Percentiles rank a stretch among this genome's conserved stretches.
These are phyloP conservation scores for Ramichloridium luteum DNA, from an alignment of 2,329 filamentous ascomycete species.

Conservation along the genomic window DNA sequence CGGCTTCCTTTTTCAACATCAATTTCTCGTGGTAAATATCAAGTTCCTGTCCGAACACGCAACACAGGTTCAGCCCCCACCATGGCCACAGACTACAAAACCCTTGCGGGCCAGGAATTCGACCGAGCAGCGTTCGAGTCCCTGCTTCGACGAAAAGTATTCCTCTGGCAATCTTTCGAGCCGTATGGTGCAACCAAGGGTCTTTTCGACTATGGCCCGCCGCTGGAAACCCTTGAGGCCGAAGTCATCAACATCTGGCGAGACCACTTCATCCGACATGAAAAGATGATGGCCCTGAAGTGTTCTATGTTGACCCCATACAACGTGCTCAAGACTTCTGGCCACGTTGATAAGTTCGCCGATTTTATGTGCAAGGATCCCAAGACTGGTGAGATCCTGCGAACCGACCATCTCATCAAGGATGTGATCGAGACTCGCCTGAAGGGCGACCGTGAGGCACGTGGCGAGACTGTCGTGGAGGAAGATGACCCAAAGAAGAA, in stretches of 20 bases:
- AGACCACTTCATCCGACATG: conserved; percentile 85
- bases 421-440: conserved; percentile 78
- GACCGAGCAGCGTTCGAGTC: conserved; percentile 72
- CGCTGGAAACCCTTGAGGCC: conserved; percentile 72
- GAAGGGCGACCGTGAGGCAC: conserved; percentile 84
- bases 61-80: conserved; percentile 28
- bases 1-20: conserved; percentile 9
- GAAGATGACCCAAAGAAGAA: conserved; percentile 75
- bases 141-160: conserved; percentile 75
- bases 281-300: conserved; percentile 92
- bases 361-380: conserved; percentile 93
- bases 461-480: conserved; percentile 64
- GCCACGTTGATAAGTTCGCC: conserved; percentile 95
- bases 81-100: conserved; percentile 55
- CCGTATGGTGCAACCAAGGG: conserved; percentile 50
- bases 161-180: conserved; percentile 93
- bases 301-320: conserved; percentile 89
- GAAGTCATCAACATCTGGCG: conserved; percentile 83
- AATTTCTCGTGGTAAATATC: conserved; percentile 12
- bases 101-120: conserved; percentile 79
- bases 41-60: conserved; percentile 19
- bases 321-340: conserved; percentile 81
- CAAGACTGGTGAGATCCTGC: conserved; percentile 91
- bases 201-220: conserved; percentile 87
- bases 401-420: conserved; percentile 93